Base-by-base conservation (phyloP, 805 yeast species). In the Komagataella ulmi region DNA sequence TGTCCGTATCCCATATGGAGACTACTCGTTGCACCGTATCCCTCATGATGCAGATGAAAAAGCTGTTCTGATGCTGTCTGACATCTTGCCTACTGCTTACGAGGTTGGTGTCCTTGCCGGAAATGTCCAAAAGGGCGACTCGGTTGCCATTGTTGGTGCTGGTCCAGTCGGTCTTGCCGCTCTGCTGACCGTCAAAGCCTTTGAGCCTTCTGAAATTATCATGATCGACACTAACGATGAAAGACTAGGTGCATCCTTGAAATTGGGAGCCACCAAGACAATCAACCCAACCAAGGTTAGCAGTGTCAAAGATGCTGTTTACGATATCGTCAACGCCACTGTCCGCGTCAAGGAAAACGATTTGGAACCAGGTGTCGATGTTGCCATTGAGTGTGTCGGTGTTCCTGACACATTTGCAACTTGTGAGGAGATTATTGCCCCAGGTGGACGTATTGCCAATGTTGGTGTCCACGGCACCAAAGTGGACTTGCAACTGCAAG, bases 111-210 rank as follows among this genome's bases (percentile, higher is more conserved):
- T 81, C 5, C 68, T 81, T 44, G 71, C 76, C n/a, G 76, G 77
- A 46, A 69, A 72, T 51, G 68, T 80, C 51, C 64, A 69, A 47
- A 68, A 74, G 55, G 82, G 80, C 54, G 86, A 81, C 57, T 56
- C 68, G 30, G 84, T 81, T 24, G 83, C 81, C 19, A 79, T 81
- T 53, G 80, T 80, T 50, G 87, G 87, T 49, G 74, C 81, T 44
- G 87, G 87, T 1, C 84, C 86, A 5, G 81, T 81, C 50, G 87
- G 87, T 40, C 66, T 80, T 50, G 75, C 82, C 50, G 79, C 83
- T n/a, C 74, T 83, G 49, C 65, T 79, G 43, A 76, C 77, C 8
- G 76, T 83, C 14, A 72, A 73, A 55, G 64, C 75, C 8, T 72
- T 70, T 55, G 76, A 82, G 5, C 85, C 86, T n/a, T 61, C 74